These are phyloP conservation scores for Nannochloropsis oceanica DNA, from an alignment of 108 stramenopile genomes.

Conservation along the genomic window DNA sequence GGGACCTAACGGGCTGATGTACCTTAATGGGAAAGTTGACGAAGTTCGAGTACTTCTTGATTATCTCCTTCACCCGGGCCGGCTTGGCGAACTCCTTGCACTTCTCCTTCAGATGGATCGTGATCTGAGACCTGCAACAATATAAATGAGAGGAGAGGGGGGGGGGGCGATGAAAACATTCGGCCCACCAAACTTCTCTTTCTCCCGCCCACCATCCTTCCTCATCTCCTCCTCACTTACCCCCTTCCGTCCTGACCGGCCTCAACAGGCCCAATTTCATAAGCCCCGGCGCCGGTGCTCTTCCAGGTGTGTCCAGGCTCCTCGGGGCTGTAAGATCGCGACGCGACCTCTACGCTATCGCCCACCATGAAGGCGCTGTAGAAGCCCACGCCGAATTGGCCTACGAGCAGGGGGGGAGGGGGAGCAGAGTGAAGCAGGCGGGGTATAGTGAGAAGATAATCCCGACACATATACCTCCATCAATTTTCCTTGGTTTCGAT, in stretches of 20 bases:
- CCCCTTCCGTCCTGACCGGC: slow-evolving; percentile 40
- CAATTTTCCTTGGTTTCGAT: not conserved
- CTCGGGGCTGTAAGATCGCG: slow-evolving; percentile 39
- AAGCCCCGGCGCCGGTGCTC: not conserved
- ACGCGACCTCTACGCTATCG: slow-evolving; percentile 77
- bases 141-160: not conserved
- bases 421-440: not conserved
- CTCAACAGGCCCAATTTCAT: slow-evolving; percentile 37
- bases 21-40: slow-evolving; percentile 85
- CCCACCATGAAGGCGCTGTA: slow-evolving; percentile 95
- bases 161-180: not conserved
- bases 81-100: slow-evolving; percentile 52
- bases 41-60: slow-evolving; percentile 93
- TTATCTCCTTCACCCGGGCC: slow-evolving; percentile 55
- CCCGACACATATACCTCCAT: no score
- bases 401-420: slow-evolving; percentile 47
- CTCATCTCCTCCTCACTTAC: slow-evolving; percentile 6
- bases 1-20: not conserved
- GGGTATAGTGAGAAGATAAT: not conserved
- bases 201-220: not conserved
- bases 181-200: not conserved
- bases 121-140: slow-evolving; percentile 23
- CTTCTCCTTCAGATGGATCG: slow-evolving; percentile 67
- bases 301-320: not conserved
- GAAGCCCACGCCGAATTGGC: slow-evolving; percentile 99